Base-by-base conservation (phyloP, 1,139 yeast genomes). In the Kazachstania sp. region DNA sequence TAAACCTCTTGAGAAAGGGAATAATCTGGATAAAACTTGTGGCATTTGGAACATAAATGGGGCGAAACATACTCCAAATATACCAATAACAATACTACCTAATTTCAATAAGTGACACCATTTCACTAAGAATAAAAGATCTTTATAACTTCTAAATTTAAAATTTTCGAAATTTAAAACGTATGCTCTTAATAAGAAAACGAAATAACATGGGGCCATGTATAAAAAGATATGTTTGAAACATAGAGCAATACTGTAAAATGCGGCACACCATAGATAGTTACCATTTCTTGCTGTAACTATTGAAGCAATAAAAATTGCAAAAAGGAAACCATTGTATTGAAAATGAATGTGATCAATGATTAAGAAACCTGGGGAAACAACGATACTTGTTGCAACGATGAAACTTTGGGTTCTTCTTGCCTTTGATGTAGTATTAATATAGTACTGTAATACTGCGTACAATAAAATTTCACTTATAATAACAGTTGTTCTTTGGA, bases 331-430 rank as follows among this genome's bases (percentile, higher is more conserved):
- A 3, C 96, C 97, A 64, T 90, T 90, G 64, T 90, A 90, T 66
- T 90, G 97, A 71, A 90, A 90, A 65, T 90, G 97, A 36, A 90
- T 86, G 65, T 88, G 96, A 64, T 90, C 97, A 45, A 90, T 82
- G 31, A 90, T 79, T 53, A 90, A 68, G 44, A 90, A 70, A 0
- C 96, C 97, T 0, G 99, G 99, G 0, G 95, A 85, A 23, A 92
- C 71, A 1, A 83, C 86, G 42, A 94, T 75, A 46, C 95, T 83
- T 16, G 88, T 78, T 0, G 95, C 94, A 37, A 85, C 80, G 11
- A 87, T 90, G 66, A 81, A 84, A 23, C 84, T 69, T 37, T 63
- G 63, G 2, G 71, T 65, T 60, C 72, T 64, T 55, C 69, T 73
- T 35, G 43, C 51, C 6, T 47, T 39, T 9, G 61, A 63, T 30